Base-by-base conservation (phyloP, 805 yeast genomes). In the Hanseniaspora meyeri region DNA sequence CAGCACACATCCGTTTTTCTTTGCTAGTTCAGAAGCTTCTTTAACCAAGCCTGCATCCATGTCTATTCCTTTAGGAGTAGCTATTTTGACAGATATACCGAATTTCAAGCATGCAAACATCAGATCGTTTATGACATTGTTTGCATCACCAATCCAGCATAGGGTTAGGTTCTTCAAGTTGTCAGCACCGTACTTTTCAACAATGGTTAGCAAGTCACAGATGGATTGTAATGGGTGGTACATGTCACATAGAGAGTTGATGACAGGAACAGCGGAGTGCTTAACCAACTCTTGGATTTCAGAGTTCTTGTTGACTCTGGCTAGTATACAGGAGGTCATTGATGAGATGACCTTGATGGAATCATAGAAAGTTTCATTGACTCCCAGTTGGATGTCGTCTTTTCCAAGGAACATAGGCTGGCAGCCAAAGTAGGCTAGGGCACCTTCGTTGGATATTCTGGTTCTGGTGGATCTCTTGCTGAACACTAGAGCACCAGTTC, bases 91-190 rank as follows among this genome's bases (percentile, higher is more conserved):
- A 58, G 79, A 76, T 58, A 93, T 89, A 12, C 97, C 97, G 5
- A 79, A 74, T 71, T 83, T 88, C 61, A 88, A 76, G 29, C 93
- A 80, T 9, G 96, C 97, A 60, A 90, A 80, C 12, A 95, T 81
- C 70, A 93, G 77, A 72, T 93, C 98, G 68, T 93, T 91, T 59
- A 93, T 83, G 36, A 93, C 97, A 65, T 93, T 93, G 69, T 93
- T 93, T 34, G 97, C 83, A 68, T 91, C 98, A 59, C 98, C 98
- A 19, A 93, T 81, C 98, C 98, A 91, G 1, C 96, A 82, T 50
- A 91, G 71, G 63, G 88, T 90, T 61, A 89, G 76, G 14, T 78
- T 79, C 16, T 43, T 37, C 16, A 43, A n/a, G 60, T 79, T 68
- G 1, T 77, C 70, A 34, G 69, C 71, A 4, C 81, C 79, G 64